Percentiles rank a stretch among this genome's conserved stretches.
These are phyloP conservation scores for Cordyceps tenuipes DNA, from an alignment of 2,329 filamentous ascomycete genomes.

Conservation along the genomic window DNA sequence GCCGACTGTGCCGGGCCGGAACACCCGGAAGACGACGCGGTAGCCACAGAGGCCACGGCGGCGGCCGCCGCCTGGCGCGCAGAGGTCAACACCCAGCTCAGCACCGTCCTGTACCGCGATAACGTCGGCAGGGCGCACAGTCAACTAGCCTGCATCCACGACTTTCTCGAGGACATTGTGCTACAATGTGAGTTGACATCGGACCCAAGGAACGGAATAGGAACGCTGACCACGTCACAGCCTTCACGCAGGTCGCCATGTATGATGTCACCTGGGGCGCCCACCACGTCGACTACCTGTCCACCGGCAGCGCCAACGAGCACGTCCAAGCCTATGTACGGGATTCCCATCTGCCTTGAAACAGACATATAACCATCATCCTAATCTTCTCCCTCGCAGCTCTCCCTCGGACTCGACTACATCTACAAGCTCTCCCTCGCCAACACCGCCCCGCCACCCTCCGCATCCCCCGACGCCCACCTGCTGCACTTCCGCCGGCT, in stretches of 20 bases:
- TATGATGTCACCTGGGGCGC: constrained; percentile 5
- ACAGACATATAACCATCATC: background rate
- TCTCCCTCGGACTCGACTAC: constrained; percentile 2
- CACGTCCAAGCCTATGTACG: background rate
- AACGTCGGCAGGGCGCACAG: background rate
- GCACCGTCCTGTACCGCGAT: background rate
- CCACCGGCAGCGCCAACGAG: background rate
- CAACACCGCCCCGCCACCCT: background rate
- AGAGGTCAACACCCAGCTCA: constrained; percentile 1
- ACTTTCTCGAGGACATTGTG: constrained; percentile 4
- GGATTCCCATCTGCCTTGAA: background rate
- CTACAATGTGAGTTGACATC: background rate
- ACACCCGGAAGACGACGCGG: background rate
- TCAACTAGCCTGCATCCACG: constrained; percentile 5
- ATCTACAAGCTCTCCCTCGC: constrained; percentile 2
- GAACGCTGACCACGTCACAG: background rate
- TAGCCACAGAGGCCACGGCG: no score
- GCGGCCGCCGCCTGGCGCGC: background rate
- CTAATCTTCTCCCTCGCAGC: background rate
- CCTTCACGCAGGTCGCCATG: background rate
- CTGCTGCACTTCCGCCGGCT: background rate
- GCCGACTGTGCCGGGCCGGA: background rate
- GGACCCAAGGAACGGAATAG: background rate
- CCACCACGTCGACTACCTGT: constrained; percentile 1
- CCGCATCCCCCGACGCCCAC: background rate